Percentiles rank a stretch among this genome's conserved stretches.
Conservation (phyloP, 306 rosid species). For the Dalbergia cultrata region DNA sequence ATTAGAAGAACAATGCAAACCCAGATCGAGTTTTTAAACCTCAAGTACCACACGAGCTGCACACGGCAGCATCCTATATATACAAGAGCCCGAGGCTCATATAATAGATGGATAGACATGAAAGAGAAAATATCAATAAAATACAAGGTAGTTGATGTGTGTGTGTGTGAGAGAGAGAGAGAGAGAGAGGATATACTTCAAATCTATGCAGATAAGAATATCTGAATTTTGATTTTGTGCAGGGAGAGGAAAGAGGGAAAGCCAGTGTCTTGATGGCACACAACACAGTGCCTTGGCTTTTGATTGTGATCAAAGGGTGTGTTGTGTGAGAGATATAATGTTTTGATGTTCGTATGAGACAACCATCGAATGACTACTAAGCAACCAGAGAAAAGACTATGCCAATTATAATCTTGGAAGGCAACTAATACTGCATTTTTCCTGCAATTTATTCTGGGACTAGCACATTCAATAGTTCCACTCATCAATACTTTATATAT, state of each 20-base stretch:
- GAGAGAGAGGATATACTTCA: conserved; percentile 43
- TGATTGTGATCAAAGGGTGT: conserved; percentile 43
- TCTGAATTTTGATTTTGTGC: background rate
- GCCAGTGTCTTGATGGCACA: conserved; percentile 7
- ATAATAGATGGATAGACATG: conserved; percentile 42
- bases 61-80: conserved; percentile 28
- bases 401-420: background rate
- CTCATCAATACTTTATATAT: background rate
- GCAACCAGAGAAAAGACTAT: background rate
- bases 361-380: conserved; percentile 29
- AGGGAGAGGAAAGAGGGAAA: conserved; percentile 3
- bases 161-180: conserved; percentile 32
- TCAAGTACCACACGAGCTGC: conserved; percentile 39
- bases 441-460: background rate
- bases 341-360: conserved; percentile 18
- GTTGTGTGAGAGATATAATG: conserved; percentile 22
- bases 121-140: background rate
- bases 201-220: conserved; percentile 48
- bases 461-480: background rate
- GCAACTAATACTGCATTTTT: background rate
- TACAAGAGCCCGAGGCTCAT: conserved; percentile 36
- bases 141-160: background rate
- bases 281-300: conserved; percentile 22
- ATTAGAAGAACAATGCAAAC: conserved; percentile 43
- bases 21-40: conserved; percentile 40